A percentile compares a stretch with the other conserved stretches of the same genome.
These are phyloP conservation scores for Ascochyta rabiei DNA, from an alignment of 2,329 filamentous ascomycete genomes.

Conservation along the genomic window DNA sequence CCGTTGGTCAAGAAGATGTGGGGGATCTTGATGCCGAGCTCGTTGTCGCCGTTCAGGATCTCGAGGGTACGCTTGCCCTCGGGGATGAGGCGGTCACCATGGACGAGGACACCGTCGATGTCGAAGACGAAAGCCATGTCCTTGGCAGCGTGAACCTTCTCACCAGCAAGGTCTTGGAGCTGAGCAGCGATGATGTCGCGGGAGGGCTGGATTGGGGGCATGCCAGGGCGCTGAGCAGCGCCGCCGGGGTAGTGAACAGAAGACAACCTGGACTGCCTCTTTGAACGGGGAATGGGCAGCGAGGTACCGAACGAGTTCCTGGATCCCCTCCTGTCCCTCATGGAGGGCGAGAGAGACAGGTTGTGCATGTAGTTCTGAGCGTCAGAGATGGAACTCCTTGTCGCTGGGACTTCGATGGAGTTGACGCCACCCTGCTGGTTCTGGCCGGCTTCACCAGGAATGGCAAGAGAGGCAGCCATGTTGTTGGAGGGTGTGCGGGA, in stretches of 20 bases:
- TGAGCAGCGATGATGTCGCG: conserved; percentile 73
- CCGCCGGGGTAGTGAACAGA: conserved; percentile 61
- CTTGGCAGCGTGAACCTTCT: conserved; percentile 72
- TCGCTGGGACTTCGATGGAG: conserved; percentile 72
- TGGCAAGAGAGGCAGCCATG: conserved; percentile 37
- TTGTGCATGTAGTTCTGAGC: conserved; percentile 74
- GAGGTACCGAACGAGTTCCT: conserved; percentile 78
- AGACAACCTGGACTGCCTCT: conserved; percentile 71
- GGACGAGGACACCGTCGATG: conserved; percentile 76
- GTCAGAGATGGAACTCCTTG: conserved; percentile 71
- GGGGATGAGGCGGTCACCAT: conserved; percentile 72
- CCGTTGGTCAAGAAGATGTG: conserved; percentile 79
- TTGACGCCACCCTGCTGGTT: conserved; percentile 43
- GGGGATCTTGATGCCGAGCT: conserved; percentile 78
- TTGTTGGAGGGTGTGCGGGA: conserved; percentile 27
- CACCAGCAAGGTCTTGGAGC: conserved; percentile 69
- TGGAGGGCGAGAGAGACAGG: conserved; percentile 70
- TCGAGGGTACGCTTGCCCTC: conserved; percentile 70
- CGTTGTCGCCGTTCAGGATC: conserved; percentile 76
- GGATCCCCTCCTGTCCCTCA: conserved; percentile 70
- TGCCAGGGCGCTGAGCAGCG: conserved; percentile 59
- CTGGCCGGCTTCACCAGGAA: conserved; percentile 33
- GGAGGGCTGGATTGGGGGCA: conserved; percentile 65
- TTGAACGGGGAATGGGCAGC: conserved; percentile 73
- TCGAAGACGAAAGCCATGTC: conserved; percentile 85